These are phyloP conservation scores for Mortierella sp. DNA, from an alignment of 371 early-diverging fungal species.

Conservation along the genomic window DNA sequence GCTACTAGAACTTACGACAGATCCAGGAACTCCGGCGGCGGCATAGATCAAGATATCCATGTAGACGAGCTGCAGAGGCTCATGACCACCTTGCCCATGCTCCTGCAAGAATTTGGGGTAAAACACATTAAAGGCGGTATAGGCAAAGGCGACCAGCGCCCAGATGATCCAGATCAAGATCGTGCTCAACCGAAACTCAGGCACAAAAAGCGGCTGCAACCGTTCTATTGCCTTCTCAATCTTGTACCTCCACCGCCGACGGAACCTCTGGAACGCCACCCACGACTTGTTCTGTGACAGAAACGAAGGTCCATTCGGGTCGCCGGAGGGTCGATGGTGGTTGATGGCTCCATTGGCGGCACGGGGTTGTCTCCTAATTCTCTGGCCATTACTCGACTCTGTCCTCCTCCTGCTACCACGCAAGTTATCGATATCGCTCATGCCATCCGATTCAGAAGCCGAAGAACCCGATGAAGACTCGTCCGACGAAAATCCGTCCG, in stretches of 20 bases:
- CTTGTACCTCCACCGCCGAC: constrained; percentile 14
- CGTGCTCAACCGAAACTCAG: constrained; percentile 71
- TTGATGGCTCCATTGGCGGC: neutral
- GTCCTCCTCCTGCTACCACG: neutral
- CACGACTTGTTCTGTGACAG: constrained; percentile 6
- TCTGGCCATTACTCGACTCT: neutral
- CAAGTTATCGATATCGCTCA: constrained; percentile 12
- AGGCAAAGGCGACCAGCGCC: constrained; percentile 83
- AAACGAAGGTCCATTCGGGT: too few relatives aligned
- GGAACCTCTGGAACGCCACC: constrained; percentile 1
- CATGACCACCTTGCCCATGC: constrained; percentile 60
- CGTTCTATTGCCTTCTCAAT: constrained; percentile 13
- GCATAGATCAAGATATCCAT: constrained; percentile 84
- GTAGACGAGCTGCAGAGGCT: constrained; percentile 73
- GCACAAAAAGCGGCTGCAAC: constrained; percentile 61
- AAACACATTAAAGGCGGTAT: constrained; percentile 90
- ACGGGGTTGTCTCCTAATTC: neutral
- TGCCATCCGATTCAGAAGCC: constrained; percentile 5
- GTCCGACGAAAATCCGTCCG: constrained; percentile 7
- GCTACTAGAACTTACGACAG: constrained; percentile 72
- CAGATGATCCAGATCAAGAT: constrained; percentile 84
- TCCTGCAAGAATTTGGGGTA: constrained; percentile 81
- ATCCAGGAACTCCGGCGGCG: constrained; percentile 85
- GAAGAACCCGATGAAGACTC: constrained; percentile 21
- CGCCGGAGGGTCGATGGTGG: neutral